Percentiles rank a stretch among this genome's conserved stretches.
These are phyloP conservation scores for Diophrys sp. DNA, from an alignment of 73 alveolate species.

Conservation along the genomic window DNA sequence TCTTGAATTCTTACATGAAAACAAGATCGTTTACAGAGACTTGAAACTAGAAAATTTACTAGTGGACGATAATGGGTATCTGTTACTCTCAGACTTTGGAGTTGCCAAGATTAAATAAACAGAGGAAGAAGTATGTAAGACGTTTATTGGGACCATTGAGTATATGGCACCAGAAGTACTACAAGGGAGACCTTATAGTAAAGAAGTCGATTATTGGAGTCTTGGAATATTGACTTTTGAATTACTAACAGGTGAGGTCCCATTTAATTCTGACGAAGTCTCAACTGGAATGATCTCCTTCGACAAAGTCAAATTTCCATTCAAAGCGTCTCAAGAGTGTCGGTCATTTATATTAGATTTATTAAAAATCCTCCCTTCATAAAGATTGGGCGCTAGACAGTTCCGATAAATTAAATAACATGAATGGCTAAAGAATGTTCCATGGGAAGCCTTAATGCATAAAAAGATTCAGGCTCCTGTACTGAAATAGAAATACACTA, in stretches of 20 bases:
- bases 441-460: constrained; percentile 52
- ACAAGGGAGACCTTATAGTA: constrained; percentile 66
- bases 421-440: constrained; percentile 70
- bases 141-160: constrained; percentile 89
- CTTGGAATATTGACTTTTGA: constrained; percentile 83
- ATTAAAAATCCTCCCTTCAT: constrained; percentile 57
- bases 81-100: constrained; percentile 55
- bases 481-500: neutral
- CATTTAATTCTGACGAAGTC: constrained; percentile 70
- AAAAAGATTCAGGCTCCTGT: neutral
- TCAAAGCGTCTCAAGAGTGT: constrained; percentile 50
- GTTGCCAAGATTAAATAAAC: constrained; percentile 23
- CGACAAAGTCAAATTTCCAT: constrained; percentile 17
- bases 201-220: constrained; percentile 20
- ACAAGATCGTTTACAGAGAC: constrained; percentile 61
- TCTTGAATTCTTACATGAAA: constrained; percentile 49
- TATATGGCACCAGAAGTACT: constrained; percentile 97
- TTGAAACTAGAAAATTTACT: constrained; percentile 59
- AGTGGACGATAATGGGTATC: constrained; percentile 52
- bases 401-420: constrained; percentile 83
- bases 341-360: constrained; percentile 75
- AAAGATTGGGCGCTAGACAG: constrained; percentile 82
- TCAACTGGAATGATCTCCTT: constrained; percentile 40
- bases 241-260: constrained; percentile 81
- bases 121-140: neutral